phyloP scores from a whole-genome alignment of 2,329 filamentous ascomycete species.

The Tricladium varicosporioides region DNA sequence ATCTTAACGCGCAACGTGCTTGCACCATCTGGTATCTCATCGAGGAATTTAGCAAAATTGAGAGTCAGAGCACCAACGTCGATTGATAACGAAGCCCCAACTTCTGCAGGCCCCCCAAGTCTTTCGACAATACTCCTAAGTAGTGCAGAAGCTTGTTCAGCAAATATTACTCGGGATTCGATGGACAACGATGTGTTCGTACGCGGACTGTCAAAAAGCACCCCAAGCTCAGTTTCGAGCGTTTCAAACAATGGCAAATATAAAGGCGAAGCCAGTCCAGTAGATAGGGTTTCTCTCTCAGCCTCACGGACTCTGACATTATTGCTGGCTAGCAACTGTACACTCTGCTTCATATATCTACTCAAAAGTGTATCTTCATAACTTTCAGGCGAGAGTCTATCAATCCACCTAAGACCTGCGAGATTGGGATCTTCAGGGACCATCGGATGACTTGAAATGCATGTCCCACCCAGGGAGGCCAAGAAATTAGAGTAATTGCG shows the following conservation, averaged over 20 bases:
- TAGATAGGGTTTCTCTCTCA: slow-evolving; percentile 63
- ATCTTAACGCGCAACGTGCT: slow-evolving; percentile 64
- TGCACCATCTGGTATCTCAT: slow-evolving; percentile 53
- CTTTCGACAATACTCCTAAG: slow-evolving; percentile 63
- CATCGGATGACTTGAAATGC: slow-evolving; percentile 57
- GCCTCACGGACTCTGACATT: slow-evolving; percentile 65
- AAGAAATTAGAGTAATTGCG: slow-evolving; percentile 68
- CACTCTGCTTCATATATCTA: slow-evolving; percentile 60
- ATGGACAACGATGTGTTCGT: slow-evolving; percentile 49
- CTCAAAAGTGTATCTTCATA: slow-evolving; percentile 59
- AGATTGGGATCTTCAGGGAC: slow-evolving; percentile 55
- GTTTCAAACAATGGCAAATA: slow-evolving; percentile 63
- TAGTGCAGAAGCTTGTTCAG: slow-evolving; percentile 64
- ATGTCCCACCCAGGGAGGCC: slow-evolving; percentile 64
- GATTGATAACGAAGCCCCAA: slow-evolving; percentile 59
- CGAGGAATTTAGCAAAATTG: slow-evolving; percentile 66
- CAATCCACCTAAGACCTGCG: slow-evolving; percentile 57
- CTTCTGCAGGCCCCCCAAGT: slow-evolving; percentile 60
- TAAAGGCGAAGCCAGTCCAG: slow-evolving; percentile 60
- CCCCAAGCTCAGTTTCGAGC: slow-evolving; percentile 63
- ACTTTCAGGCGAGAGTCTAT: slow-evolving; percentile 55
- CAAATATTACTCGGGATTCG: slow-evolving; percentile 63
- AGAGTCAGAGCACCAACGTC: slow-evolving; percentile 63
- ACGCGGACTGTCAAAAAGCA: slow-evolving; percentile 57
- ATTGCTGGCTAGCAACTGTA: slow-evolving; percentile 62